Percentiles rank a stretch among this genome's conserved stretches.
phyloP scores from a whole-genome alignment of 73 alveolate genomes.

The Halteria grandinella region DNA sequence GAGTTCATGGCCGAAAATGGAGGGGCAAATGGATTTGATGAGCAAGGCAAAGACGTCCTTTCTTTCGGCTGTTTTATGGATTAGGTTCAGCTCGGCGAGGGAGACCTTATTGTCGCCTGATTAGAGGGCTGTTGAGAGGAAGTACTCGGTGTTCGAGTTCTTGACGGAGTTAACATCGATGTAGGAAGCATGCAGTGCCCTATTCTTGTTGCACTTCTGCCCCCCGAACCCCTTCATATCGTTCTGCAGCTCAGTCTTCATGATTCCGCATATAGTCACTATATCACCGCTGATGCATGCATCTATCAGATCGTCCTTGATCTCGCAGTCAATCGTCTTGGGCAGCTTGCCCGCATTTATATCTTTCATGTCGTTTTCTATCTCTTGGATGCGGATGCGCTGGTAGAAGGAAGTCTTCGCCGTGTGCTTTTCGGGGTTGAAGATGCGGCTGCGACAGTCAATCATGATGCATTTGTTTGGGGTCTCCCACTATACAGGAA shows the following conservation, averaged over 20 bases:
- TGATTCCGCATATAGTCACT: conserved; percentile 78
- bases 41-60: conserved; percentile 66
- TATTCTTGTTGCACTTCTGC: conserved; percentile 57
- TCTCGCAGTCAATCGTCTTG: conserved; percentile 76
- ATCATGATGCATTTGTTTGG: conserved; percentile 66
- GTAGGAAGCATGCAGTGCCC: conserved; percentile 72
- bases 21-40: conserved; percentile 78
- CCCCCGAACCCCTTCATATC: conserved; percentile 64
- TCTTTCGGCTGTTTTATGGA: conserved; percentile 61
- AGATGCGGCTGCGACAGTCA: conserved; percentile 61
- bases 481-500: conserved; percentile 68
- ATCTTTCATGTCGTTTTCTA: conserved; percentile 69
- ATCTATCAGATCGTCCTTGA: conserved; percentile 78
- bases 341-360: conserved; percentile 82
- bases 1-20: conserved; percentile 87
- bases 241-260: conserved; percentile 72
- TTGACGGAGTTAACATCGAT: conserved; percentile 70
- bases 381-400: conserved; percentile 69
- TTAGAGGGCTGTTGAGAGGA: neutral
- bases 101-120: conserved; percentile 37
- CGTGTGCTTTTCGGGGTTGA: conserved; percentile 66
- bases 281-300: conserved; percentile 84
- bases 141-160: conserved; percentile 54
- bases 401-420: conserved; percentile 70
- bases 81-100: conserved; percentile 58